Evolutionary conservation across 495 filamentous ascomycete species (phyloP).

Genomic region (Penicillium atrosanguineum): DNA sequence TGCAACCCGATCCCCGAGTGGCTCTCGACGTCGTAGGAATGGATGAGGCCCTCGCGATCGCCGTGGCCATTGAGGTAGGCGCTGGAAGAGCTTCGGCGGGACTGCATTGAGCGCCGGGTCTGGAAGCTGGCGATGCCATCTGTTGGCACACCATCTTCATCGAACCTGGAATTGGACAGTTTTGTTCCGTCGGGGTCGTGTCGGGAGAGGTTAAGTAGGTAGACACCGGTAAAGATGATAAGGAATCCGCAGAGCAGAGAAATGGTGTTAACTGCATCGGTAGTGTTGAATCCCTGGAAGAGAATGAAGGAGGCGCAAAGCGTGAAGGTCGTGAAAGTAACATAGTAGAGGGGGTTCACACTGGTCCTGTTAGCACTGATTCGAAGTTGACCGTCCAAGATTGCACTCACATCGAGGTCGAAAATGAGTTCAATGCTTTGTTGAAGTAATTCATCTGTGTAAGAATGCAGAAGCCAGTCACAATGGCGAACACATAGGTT

Average conservation of each 20-base stretch:
- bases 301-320: slow-evolving; percentile 96
- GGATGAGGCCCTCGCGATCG: slow-evolving; percentile 79
- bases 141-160: slow-evolving; percentile 77
- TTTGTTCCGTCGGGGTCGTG: slow-evolving; percentile 79
- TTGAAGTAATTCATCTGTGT: slow-evolving; percentile 99
- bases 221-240: slow-evolving; percentile 94
- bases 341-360: slow-evolving; percentile 97
- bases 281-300: slow-evolving; percentile 96
- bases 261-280: slow-evolving; percentile 87
- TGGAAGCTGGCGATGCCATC: slow-evolving; percentile 86
- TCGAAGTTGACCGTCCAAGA: neutral
- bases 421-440: slow-evolving; percentile 95
- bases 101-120: slow-evolving; percentile 90
- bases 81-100: slow-evolving; percentile 68
- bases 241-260: slow-evolving; percentile 92
- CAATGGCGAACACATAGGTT: slow-evolving; percentile 95
- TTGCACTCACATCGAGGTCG: slow-evolving; percentile 81
- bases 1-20: slow-evolving; percentile 61
- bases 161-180: slow-evolving; percentile 59
- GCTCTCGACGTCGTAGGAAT: slow-evolving; percentile 73
- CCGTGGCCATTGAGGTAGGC: slow-evolving; percentile 46
- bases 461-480: slow-evolving; percentile 87
- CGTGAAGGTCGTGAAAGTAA: slow-evolving; percentile 97
- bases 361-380: slow-evolving; percentile 50
- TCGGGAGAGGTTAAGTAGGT: slow-evolving; percentile 92